Base-by-base conservation (phyloP, 2,329 filamentous ascomycete species). In the Ambrosiella beaveri region DNA sequence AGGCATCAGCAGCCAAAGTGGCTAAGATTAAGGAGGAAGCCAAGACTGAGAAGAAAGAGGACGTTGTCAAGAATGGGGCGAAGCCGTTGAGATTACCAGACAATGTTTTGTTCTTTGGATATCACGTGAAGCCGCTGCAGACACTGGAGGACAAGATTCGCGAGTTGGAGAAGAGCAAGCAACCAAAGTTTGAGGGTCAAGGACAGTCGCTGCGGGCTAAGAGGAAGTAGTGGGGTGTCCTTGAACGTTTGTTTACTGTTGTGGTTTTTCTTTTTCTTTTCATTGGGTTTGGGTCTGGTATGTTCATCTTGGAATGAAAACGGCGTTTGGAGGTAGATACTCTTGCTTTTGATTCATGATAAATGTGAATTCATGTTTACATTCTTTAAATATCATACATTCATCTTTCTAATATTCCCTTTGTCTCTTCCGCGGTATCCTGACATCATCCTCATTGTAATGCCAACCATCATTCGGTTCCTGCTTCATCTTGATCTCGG, bases 81-180 rank as follows among this genome's bases (percentile, higher is more conserved):
- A 91, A 63, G 90, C 89, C 0, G 89, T 76, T 98, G 7, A 79
- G 93, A 36, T 69, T 98, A 56, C 80, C 88, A 0, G 85, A 86
- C 0, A 93, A 93, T 65, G 95, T 96, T 71, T 76, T 98, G 3
- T 98, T 98, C 75, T 95, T 98, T 63, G 93, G 93, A 2, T 98
- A 97, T 66, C 85, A 95, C 66, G 79, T 95, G 67, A 95, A 86
- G 69, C 91, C 91, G 0, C 76, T 94, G 47, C 90, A 88, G 73
- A 87, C 86, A 7, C 81, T 85, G 59, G 84, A 81, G 40, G 81
- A 88, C 59, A 82, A 81, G 67, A 79, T 81, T 56, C 76, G 82
- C 61, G 81, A 85, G 60, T 77, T 81, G 41, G 78, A 78, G 60
- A 76, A 81, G 61, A 75, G 78, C 3, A 75, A 77, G 61, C 80